phyloP scores from a whole-genome alignment of 2,329 filamentous ascomycete genomes.

The Sclerotiophoma versabilis region DNA sequence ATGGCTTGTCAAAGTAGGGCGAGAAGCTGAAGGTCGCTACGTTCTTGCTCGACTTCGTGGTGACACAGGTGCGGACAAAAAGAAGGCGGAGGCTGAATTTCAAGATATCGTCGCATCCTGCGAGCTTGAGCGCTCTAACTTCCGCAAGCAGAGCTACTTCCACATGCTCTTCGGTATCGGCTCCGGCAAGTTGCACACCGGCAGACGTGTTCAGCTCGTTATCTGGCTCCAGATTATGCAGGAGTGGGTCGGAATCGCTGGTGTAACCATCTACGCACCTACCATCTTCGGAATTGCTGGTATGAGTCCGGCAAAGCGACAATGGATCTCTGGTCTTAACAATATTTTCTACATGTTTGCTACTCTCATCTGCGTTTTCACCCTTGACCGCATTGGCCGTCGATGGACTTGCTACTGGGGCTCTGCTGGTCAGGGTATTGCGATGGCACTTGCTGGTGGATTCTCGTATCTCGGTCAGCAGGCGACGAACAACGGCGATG shows the following conservation, averaged over 20 bases:
- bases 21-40: conserved; percentile 71
- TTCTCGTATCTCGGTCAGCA: conserved; percentile 64
- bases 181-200: conserved; percentile 70
- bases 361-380: conserved; percentile 74
- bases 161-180: conserved; percentile 73
- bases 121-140: conserved; percentile 60
- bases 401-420: conserved; percentile 76
- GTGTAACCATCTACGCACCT: conserved; percentile 65
- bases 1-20: conserved; percentile 71
- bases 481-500: conserved; percentile 56
- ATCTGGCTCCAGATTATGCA: conserved; percentile 77
- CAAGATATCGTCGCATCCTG: conserved; percentile 71
- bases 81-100: conserved; percentile 60
- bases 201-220: conserved; percentile 71
- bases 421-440: conserved; percentile 67
- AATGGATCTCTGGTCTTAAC: conserved; percentile 54
- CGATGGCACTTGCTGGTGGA: conserved; percentile 72
- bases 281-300: conserved; percentile 73
- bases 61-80: conserved; percentile 56
- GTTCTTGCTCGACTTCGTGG: conserved; percentile 71
- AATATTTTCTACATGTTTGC: conserved; percentile 68
- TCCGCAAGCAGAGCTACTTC: conserved; percentile 65
- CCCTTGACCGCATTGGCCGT: conserved; percentile 71
- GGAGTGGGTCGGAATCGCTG: conserved; percentile 74
- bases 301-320: conserved; percentile 59